Conservation (phyloP, 257 asterid species). For the Catharanthus roseus region DNA sequence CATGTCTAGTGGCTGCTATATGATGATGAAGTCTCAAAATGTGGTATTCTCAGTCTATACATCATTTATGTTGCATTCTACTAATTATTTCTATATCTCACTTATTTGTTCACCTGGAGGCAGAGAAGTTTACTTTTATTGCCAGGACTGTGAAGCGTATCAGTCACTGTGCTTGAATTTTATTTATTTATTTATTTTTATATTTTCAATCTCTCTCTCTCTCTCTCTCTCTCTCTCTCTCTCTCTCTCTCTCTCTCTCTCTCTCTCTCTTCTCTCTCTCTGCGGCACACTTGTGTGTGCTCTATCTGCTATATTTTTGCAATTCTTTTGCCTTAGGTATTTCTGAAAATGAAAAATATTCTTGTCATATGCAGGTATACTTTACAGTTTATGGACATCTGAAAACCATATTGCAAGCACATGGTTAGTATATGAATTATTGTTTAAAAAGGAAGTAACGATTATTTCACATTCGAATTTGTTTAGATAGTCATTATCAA, state of each 20-base stretch:
- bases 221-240: too few relatives aligned
- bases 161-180: not conserved
- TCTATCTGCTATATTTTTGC: not conserved
- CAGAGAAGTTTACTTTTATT: too few relatives aligned
- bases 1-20: too few relatives aligned
- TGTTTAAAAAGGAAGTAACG: not conserved
- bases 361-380: conserved; percentile 65
- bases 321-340: not conserved
- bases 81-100: not conserved
- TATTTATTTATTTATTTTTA: not conserved
- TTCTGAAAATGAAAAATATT: conserved; percentile 15
- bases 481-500: not conserved
- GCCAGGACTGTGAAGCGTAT: too few relatives aligned
- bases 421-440: conserved; percentile 41
- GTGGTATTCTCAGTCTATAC: too few relatives aligned
- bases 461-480: not conserved
- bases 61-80: not conserved
- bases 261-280: too few relatives aligned
- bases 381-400: conserved; percentile 90
- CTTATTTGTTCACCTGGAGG: too few relatives aligned
- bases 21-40: not conserved
- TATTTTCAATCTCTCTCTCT: too few relatives aligned
- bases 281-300: not conserved
- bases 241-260: too few relatives aligned
- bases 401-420: conserved; percentile 56